Percentiles rank a stretch among this genome's conserved stretches.
Evolutionary conservation across 331 rosid species (phyloP).

Genomic region (Acacia pycnantha): DNA sequence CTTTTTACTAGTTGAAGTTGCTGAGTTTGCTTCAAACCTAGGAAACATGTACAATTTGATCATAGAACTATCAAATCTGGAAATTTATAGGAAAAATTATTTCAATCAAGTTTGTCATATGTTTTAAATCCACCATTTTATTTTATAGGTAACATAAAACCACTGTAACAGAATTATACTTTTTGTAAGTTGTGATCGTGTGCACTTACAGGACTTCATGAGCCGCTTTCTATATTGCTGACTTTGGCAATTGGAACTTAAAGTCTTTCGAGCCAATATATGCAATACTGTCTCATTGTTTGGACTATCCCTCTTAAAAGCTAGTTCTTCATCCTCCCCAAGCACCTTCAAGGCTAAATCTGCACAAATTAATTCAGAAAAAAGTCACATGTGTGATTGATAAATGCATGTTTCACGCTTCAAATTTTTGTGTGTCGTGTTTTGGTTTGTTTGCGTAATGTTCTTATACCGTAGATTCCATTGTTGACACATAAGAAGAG

Average conservation of each 20-base stretch:
- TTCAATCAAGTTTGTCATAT: no score
- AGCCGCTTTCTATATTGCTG: not conserved
- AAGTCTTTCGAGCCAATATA: constrained; percentile 26
- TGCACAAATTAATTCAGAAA: not conserved
- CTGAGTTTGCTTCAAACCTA: not conserved
- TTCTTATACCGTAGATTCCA: not conserved
- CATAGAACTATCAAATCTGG: not conserved
- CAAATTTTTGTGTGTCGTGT: not conserved
- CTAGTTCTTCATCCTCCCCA: not conserved
- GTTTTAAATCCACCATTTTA: no score
- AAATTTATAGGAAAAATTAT: no score
- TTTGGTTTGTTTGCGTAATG: not conserved
- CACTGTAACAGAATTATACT: not conserved
- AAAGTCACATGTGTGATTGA: not conserved
- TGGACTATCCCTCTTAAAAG: not conserved
- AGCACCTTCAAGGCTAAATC: not conserved
- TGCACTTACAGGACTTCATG: not conserved
- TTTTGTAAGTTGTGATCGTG: not conserved
- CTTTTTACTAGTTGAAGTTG: not conserved
- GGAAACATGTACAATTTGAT: not conserved
- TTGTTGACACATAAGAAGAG: not conserved
- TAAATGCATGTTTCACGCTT: not conserved
- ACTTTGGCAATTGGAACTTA: not conserved
- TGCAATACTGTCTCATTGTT: constrained; percentile 20
- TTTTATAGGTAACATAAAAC: not conserved